Conservation (phyloP, 2,329 filamentous ascomycete species). For the Dactylellina drechsleri region DNA sequence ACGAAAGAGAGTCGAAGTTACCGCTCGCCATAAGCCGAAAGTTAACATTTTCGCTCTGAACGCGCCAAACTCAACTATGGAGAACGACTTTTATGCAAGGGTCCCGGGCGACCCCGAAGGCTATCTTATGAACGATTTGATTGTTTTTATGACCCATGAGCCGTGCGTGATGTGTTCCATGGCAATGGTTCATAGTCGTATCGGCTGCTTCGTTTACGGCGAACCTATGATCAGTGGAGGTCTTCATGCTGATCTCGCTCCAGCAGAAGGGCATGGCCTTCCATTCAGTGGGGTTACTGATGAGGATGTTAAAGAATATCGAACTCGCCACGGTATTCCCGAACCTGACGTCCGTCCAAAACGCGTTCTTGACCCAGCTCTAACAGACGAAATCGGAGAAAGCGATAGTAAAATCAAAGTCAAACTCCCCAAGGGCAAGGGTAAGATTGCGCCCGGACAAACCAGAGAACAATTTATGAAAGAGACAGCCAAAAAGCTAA, state of each 20-base stretch:
- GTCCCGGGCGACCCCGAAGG: slow-evolving; percentile 67
- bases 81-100: slow-evolving; percentile 44
- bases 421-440: slow-evolving; percentile 36
- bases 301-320: slow-evolving; percentile 61
- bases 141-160: slow-evolving; percentile 94
- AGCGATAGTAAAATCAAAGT: slow-evolving; percentile 23
- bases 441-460: slow-evolving; percentile 4
- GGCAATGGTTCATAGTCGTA: slow-evolving; percentile 93
- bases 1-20: slow-evolving; percentile 62
- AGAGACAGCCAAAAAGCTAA: slow-evolving; percentile 26
- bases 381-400: slow-evolving; percentile 20
- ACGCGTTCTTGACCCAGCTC: slow-evolving; percentile 5
- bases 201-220: slow-evolving; percentile 84
- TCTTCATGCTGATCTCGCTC: slow-evolving; percentile 77
- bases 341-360: slow-evolving; percentile 18
- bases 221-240: slow-evolving; percentile 85
- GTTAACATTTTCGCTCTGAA: slow-evolving; percentile 36
- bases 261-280: slow-evolving; percentile 63
- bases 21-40: slow-evolving; percentile 52
- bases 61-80: slow-evolving; percentile 43
- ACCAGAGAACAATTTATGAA: slow-evolving; percentile 42
- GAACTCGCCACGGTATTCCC: slow-evolving; percentile 20
- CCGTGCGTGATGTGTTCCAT: slow-evolving; percentile 97
- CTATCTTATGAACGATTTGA: slow-evolving; percentile 92
- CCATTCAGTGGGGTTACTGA: slow-evolving; percentile 57